These are phyloP conservation scores for Penicillium digitatum DNA, from an alignment of 2,329 filamentous ascomycete genomes.

Conservation along the genomic window DNA sequence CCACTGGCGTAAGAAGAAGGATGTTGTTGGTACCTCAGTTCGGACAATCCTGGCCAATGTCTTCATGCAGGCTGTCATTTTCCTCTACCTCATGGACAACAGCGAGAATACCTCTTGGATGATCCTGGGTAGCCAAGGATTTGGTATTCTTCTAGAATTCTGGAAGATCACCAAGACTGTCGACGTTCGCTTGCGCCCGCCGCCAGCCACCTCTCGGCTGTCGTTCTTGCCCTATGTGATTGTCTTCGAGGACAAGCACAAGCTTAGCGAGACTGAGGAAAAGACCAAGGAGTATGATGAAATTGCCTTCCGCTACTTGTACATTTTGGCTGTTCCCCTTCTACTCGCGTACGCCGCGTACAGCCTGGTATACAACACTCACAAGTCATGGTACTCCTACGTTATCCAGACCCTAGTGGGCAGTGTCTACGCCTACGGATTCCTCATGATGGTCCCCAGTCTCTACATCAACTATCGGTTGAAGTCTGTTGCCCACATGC, in stretches of 20 bases:
- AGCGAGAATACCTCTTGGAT: constrained; percentile 98
- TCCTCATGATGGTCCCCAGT: constrained; percentile 97
- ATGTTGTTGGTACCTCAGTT: constrained; percentile 93
- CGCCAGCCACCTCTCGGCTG: constrained; percentile 63
- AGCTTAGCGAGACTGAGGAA: constrained; percentile 88
- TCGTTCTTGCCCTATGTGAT: constrained; percentile 76
- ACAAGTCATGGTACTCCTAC: constrained; percentile 98
- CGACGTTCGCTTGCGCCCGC: constrained; percentile 73
- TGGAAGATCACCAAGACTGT: constrained; percentile 98
- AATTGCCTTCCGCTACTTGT: constrained; percentile 97
- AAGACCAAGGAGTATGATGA: constrained; percentile 98
- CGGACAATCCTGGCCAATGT: constrained; percentile 95
- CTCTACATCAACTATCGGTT: constrained; percentile 99
- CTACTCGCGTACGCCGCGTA: constrained; percentile 86
- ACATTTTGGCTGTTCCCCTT: constrained; percentile 83
- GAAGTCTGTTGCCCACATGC: constrained; percentile 92
- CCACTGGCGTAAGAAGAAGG: constrained; percentile 99
- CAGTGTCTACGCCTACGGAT: constrained; percentile 95
- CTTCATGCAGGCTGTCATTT: constrained; percentile 94
- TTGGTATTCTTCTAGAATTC: constrained; percentile 71
- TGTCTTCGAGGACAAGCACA: constrained; percentile 92
- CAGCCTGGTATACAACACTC: constrained; percentile 84
- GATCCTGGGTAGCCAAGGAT: constrained; percentile 89
- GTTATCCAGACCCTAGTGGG: constrained; percentile 92
- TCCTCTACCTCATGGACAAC: constrained; percentile 95